These are phyloP conservation scores for Hymenoscyphus scutula DNA, from an alignment of 2,329 filamentous ascomycete genomes.

Conservation along the genomic window DNA sequence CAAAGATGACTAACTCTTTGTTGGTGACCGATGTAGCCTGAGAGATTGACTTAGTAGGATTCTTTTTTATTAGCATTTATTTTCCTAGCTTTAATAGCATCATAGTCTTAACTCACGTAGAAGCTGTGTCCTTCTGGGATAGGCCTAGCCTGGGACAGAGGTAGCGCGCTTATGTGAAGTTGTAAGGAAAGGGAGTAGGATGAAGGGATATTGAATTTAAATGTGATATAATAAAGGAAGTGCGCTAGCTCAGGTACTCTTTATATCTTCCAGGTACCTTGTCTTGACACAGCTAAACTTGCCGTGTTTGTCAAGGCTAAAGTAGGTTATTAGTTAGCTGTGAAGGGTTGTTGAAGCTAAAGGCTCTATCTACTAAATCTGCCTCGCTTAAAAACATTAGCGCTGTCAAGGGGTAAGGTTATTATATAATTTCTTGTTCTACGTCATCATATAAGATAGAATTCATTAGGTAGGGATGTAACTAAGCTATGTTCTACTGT, in stretches of 20 bases:
- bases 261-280: too few relatives aligned
- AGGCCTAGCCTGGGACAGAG: neutral
- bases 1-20: slow-evolving; percentile 2
- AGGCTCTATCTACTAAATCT: neutral
- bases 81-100: neutral
- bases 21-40: neutral
- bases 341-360: neutral
- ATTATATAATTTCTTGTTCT: neutral
- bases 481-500: neutral
- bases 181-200: slow-evolving; percentile 1
- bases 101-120: neutral
- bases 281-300: neutral
- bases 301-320: slow-evolving; percentile 3
- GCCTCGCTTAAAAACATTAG: neutral
- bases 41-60: neutral
- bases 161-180: neutral
- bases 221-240: neutral
- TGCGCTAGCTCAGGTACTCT: neutral
- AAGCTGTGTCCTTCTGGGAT: neutral
- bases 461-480: neutral
- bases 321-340: neutral
- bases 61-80: slow-evolving; percentile 4
- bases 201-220: neutral
- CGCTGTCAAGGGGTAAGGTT: neutral
- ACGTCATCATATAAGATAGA: neutral